Base-by-base conservation (phyloP, 2,329 filamentous ascomycete species). In the Arthrobotrys entomopaga region DNA sequence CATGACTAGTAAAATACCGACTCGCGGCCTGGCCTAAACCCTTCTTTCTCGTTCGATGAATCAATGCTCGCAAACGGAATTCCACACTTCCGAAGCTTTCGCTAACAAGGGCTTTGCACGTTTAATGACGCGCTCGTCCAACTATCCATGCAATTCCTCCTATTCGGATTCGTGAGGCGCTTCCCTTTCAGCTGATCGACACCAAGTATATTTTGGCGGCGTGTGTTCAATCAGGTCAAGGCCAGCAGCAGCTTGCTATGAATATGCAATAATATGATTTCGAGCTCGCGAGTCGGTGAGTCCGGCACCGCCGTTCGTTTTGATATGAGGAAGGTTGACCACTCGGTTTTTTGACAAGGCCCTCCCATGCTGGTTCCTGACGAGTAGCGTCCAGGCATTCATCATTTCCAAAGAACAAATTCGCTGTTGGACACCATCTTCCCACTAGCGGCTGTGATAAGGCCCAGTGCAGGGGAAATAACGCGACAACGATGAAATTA, bases 171-270 rank as follows among this genome's bases (percentile, higher is more conserved):
- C 43, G 61, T 74, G 70, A 67, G 63, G 70, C 70, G 63, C 26
- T 66, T 57, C 61, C 61, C 43, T 58, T 73, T 57, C 56, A 66
- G 69, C 69, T 58, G 69, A 73, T 73, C 63, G 56, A 59, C 63
- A 42, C 57, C 50, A 29, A 52, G 48, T 63, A 50, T 61, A 49
- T 34, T 34, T 48, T 58, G 34, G 67, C 49, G 42, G 63, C 63
- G 11, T 58, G 61, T 61, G 48, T 56, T 66, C 67, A 59, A 34
- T 26, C n/a, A 29, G 60, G 22, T 26, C 52, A 29, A 19, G 13
- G 38, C 58, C 56, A n/a, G n/a, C n/a, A n/a, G n/a, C 59, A 72
- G 40, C 69, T 63, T 6, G 50, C 65, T 61, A 24, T 38, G 29
- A 16, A 20, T 34, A 61, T 48, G 40, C 15, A 66, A 46, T 46